Conservation (phyloP, 75 land plant genomes). For the Pinus taeda region DNA sequence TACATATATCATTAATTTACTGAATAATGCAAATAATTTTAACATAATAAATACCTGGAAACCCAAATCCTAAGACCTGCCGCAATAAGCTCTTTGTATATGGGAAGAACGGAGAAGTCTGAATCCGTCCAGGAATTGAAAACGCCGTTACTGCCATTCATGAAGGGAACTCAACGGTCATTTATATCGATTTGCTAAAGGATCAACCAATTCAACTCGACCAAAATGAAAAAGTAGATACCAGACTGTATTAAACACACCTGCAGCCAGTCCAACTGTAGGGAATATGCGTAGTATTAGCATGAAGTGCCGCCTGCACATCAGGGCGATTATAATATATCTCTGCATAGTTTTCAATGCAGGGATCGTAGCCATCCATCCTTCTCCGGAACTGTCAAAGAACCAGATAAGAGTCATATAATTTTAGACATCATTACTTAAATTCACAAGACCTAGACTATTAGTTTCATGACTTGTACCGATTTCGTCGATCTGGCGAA, state of each 20-base stretch:
- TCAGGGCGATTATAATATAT: conserved; percentile 56
- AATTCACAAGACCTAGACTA: no score
- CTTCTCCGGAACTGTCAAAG: conserved; percentile 12
- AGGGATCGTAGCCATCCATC: conserved; percentile 54
- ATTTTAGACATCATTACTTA: background rate
- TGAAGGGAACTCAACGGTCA: no score
- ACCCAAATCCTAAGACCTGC: conserved; percentile 79
- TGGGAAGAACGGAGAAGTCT: conserved; percentile 63
- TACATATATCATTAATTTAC: no score
- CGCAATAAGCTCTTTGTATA: conserved; percentile 56
- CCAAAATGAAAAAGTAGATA: no score
- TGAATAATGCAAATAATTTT: no score
- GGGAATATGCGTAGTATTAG: conserved; percentile 35
- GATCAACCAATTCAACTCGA: no score
- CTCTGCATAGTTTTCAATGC: conserved; percentile 46
- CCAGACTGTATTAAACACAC: conserved; percentile 5
- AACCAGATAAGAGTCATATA: background rate
- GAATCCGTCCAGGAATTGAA: conserved; percentile 61
- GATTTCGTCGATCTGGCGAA: background rate
- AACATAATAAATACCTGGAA: conserved; percentile 47
- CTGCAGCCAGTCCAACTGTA: conserved; percentile 73
- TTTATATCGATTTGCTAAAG: no score
- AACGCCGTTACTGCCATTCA: conserved; percentile 30
- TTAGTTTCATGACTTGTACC: background rate
- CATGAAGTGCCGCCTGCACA: conserved; percentile 88